Conservation (phyloP, 2,329 filamentous ascomycete species). For the Epicoccum nigrum region DNA sequence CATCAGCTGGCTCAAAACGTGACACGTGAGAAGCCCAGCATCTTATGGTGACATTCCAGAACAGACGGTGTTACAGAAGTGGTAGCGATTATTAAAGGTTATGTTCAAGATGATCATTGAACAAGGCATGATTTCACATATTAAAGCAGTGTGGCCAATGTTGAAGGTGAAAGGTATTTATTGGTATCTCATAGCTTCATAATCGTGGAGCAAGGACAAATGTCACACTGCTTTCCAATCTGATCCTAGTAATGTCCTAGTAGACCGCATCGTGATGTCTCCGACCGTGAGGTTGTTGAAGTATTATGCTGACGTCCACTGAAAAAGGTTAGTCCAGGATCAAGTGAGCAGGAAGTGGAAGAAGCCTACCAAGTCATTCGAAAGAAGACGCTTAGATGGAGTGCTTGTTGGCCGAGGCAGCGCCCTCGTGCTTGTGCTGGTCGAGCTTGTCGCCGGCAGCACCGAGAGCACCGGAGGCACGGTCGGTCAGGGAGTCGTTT, state of each 20-base stretch:
- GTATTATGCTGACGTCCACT: conserved; percentile 15
- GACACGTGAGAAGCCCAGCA: no score
- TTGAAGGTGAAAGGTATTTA: conserved; percentile 28
- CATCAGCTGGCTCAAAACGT: no score
- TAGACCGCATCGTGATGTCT: conserved; percentile 12
- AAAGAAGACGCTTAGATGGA: conserved; percentile 29
- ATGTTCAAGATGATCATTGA: no score
- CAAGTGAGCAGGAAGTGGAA: no score
- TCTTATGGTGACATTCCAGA: no score
- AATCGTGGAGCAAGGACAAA: conserved; percentile 21
- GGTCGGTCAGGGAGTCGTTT: conserved; percentile 51
- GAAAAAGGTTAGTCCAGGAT: not conserved
- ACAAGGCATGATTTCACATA: no score
- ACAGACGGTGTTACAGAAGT: no score
- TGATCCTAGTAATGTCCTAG: conserved; percentile 13
- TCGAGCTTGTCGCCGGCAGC: conserved; percentile 61
- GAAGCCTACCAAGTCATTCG: conserved; percentile 12
- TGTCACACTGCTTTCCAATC: conserved; percentile 15
- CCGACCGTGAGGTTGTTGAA: conserved; percentile 3
- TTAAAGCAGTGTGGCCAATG: not conserved
- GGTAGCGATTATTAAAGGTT: no score
- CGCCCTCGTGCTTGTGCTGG: conserved; percentile 58
- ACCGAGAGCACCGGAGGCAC: conserved; percentile 60
- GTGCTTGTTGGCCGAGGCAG: conserved; percentile 58
- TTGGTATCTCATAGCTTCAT: conserved; percentile 37